Conservation (phyloP, 768 basidiomycete species). For the Clitopilus hobsonii region DNA sequence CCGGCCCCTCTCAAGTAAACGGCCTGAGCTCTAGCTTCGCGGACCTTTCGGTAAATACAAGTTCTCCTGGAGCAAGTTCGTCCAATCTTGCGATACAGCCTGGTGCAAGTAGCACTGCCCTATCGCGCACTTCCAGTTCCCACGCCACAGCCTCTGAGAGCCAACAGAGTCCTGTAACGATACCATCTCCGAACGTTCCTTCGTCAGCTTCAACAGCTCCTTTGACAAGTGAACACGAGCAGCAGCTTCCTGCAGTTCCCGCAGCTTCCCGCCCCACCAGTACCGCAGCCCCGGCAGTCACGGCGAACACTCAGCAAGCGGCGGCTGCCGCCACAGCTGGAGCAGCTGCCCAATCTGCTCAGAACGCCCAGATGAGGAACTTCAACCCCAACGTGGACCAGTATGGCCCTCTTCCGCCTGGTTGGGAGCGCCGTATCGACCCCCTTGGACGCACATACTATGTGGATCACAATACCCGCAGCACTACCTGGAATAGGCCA, state of each 20-base stretch:
- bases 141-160: conserved; percentile 52
- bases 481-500: conserved; percentile 96
- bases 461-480: conserved; percentile 97
- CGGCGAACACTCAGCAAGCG: conserved; percentile 18
- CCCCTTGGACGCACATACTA: conserved; percentile 96
- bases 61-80: conserved; percentile 57
- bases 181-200: conserved; percentile 28
- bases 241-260: conserved; percentile 15
- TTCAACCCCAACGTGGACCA: conserved; percentile 97
- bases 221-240: conserved; percentile 19
- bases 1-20: conserved; percentile 66
- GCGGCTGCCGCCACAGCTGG: conserved; percentile 18
- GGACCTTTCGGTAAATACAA: conserved; percentile 51
- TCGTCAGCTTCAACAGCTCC: conserved; percentile 4
- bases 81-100: conserved; percentile 41
- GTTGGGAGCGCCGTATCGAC: conserved; percentile 98
- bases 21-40: conserved; percentile 55
- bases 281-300: conserved; percentile 13
- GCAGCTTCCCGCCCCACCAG: conserved; percentile 23
- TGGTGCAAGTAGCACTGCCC: conserved; percentile 29
- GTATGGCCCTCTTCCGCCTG: conserved; percentile 81
- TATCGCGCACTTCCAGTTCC: conserved; percentile 66
- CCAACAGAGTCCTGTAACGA: conserved; percentile 35
- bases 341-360: conserved; percentile 31
- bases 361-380: conserved; percentile 61